Conservation (phyloP, 2,329 filamentous ascomycete genomes). For the Aureobasidium sp. region DNA sequence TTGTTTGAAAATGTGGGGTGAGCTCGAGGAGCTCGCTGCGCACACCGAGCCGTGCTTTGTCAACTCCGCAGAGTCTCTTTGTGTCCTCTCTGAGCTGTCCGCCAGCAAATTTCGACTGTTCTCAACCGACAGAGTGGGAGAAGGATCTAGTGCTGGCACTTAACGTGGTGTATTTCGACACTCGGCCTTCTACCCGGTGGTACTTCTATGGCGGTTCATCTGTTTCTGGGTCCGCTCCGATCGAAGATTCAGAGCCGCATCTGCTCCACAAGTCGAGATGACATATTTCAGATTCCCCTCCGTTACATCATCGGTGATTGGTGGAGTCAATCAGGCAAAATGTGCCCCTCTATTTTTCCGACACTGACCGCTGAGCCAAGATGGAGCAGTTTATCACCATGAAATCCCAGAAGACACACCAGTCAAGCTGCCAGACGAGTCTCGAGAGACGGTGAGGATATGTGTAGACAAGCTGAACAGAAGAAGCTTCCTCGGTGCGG, state of each 20-base stretch:
- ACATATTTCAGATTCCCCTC: background rate
- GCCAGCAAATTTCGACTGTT: background rate
- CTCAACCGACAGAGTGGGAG: background rate
- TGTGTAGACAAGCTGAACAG: background rate
- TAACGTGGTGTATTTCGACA: background rate
- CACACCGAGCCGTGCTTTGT: background rate
- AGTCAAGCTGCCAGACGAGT: background rate
- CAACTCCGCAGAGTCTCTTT: background rate
- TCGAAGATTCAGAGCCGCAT: background rate
- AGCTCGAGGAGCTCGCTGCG: conserved; percentile 2
- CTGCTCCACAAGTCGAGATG: background rate
- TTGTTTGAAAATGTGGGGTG: background rate
- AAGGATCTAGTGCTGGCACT: background rate
- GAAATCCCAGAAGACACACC: background rate
- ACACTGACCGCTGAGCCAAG: background rate
- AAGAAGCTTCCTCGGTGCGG: background rate
- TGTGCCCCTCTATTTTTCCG: conserved; percentile 9
- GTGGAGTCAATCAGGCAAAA: conserved; percentile 8
- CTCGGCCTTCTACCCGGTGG: background rate
- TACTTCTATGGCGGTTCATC: background rate
- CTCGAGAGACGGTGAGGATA: background rate
- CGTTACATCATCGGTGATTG: conserved; percentile 11
- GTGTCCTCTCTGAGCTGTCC: background rate
- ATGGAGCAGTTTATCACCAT: background rate
- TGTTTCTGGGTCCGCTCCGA: background rate